A percentile compares a stretch with the other conserved stretches of the same genome.
These are phyloP conservation scores for Zygnema circumcarinatum DNA, from an alignment of 139 green algal genomes.

Conservation along the genomic window DNA sequence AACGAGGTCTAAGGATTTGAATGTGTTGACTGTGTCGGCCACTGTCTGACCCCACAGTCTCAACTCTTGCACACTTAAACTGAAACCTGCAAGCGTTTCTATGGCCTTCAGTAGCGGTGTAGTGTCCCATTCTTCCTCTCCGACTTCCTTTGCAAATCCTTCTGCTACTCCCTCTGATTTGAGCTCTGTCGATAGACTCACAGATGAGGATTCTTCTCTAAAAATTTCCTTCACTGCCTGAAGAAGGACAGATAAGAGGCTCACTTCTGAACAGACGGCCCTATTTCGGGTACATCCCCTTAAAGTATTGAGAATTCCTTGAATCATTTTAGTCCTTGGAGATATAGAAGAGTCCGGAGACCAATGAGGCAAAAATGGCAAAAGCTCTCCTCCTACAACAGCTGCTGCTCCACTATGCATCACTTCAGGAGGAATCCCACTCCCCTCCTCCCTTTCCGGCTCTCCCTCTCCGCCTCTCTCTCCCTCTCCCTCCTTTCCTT, in stretches of 20 bases:
- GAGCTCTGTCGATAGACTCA: neutral
- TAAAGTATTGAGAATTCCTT: neutral
- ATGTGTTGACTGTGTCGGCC: neutral
- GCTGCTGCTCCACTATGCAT: constrained; percentile 40
- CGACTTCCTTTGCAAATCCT: neutral
- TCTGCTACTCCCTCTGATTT: neutral
- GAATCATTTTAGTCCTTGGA: neutral
- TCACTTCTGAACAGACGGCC: neutral
- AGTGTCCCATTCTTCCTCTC: constrained; percentile 34
- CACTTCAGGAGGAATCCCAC: constrained; percentile 2
- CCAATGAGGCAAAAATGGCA: constrained; percentile 30
- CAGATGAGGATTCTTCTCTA: neutral
- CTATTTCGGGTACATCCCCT: neutral
- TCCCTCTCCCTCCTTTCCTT: neutral
- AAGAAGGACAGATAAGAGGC: neutral
- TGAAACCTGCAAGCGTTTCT: constrained; percentile 29
- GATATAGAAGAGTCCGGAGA: neutral
- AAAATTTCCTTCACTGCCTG: neutral
- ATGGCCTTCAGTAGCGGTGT: constrained; percentile 21
- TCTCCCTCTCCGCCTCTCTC: neutral
- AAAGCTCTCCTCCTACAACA: constrained; percentile 27
- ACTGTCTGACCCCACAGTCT: neutral
- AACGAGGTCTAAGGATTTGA: constrained; percentile 33
- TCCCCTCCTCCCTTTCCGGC: neutral
- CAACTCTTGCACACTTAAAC: constrained; percentile 21